Conservation (phyloP, 208 protist genomes). For the Trichomonas gallinae region DNA sequence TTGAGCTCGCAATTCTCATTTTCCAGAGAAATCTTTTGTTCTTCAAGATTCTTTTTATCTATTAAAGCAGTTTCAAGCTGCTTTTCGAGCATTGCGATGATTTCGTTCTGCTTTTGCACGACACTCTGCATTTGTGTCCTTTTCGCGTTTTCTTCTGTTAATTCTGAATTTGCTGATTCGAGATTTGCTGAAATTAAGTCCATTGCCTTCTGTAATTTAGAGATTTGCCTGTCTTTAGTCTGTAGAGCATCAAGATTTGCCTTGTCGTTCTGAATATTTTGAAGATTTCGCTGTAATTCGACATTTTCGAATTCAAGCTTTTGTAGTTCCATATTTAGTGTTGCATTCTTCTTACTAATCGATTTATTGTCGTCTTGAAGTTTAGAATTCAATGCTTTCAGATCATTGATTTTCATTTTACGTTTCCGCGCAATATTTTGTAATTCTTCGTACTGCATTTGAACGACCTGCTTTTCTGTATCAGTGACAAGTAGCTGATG, state of each 20-base stretch:
- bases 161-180: neutral
- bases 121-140: neutral
- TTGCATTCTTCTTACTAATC: neutral
- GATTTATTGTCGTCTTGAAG: neutral
- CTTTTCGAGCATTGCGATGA: neutral
- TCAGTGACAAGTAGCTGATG: neutral
- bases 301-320: neutral
- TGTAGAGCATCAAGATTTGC: neutral
- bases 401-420: neutral
- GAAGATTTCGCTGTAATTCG: neutral
- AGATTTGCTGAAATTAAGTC: neutral
- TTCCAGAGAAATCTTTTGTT: neutral
- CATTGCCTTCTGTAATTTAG: neutral
- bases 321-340: neutral
- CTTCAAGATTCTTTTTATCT: neutral
- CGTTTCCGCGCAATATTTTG: neutral
- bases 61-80: neutral
- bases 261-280: neutral
- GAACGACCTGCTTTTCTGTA: neutral
- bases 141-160: neutral
- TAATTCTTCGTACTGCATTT: neutral
- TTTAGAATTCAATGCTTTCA: neutral
- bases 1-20: neutral
- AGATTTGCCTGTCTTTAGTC: neutral
- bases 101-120: neutral